These are phyloP conservation scores for Irpex lacteus DNA, from an alignment of 1,284 basidiomycete genomes.

Conservation along the genomic window DNA sequence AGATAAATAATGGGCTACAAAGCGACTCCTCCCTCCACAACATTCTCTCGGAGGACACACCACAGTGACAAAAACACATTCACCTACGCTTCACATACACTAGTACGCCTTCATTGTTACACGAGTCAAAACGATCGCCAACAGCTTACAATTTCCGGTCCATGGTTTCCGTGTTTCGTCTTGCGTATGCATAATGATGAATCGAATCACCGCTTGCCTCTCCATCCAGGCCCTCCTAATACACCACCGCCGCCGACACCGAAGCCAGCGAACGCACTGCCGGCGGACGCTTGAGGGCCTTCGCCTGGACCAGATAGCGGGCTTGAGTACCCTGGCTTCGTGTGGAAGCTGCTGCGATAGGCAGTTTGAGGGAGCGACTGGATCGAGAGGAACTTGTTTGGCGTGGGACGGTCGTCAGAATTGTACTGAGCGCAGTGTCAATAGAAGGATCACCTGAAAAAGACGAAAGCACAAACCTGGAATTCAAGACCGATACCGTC, in stretches of 20 bases:
- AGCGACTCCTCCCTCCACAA: neutral
- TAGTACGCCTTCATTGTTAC: no score
- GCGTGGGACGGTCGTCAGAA: constrained; percentile 73
- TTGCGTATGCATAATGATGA: neutral
- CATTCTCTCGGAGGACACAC: no score
- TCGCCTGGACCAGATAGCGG: constrained; percentile 28
- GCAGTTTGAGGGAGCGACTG: constrained; percentile 63
- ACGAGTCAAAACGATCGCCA: neutral
- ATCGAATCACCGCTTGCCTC: constrained; percentile 21
- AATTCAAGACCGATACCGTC: constrained; percentile 86
- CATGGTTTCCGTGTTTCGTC: neutral
- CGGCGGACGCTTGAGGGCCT: constrained; percentile 22
- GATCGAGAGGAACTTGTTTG: constrained; percentile 79
- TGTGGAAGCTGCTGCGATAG: constrained; percentile 59
- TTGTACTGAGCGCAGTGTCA: constrained; percentile 53
- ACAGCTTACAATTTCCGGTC: neutral
- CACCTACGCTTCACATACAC: no score
- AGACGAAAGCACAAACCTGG: constrained; percentile 49
- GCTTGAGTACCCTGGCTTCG: constrained; percentile 28
- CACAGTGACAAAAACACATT: no score
- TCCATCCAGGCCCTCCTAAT: constrained; percentile 28
- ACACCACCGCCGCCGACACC: constrained; percentile 30
- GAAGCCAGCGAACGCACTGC: constrained; percentile 32
- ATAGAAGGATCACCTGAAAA: neutral
- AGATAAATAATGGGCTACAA: neutral